phyloP scores from a whole-genome alignment of 345 rosid genomes.

The Turritis glabra region DNA sequence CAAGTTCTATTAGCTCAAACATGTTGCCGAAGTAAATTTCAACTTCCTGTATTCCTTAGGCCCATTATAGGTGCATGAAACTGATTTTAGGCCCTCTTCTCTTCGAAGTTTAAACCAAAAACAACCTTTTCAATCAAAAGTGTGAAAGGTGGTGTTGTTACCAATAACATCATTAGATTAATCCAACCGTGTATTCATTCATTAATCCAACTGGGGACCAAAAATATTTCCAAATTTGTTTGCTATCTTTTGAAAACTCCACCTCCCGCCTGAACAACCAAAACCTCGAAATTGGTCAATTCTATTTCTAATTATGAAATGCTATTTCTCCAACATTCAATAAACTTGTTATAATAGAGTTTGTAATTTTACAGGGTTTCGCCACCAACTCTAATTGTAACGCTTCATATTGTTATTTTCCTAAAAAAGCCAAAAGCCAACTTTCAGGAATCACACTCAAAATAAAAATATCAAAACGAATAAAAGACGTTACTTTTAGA shows the following conservation, averaged over 20 bases:
- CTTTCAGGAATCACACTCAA: too few species aligned
- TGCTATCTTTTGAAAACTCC: neutral
- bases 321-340: neutral
- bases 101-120: neutral
- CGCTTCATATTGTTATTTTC: too few species aligned
- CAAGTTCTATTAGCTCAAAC: too few species aligned
- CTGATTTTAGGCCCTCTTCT: neutral
- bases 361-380: too few species aligned
- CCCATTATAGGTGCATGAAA: neutral
- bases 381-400: too few species aligned
- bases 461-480: neutral
- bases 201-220: neutral
- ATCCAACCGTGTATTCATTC: neutral
- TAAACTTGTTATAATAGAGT: neutral
- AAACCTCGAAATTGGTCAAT: neutral
- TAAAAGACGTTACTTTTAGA: neutral
- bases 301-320: neutral
- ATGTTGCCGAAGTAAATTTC: neutral
- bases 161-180: neutral
- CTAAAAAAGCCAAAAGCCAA: too few species aligned
- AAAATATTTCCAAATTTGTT: neutral
- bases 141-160: neutral
- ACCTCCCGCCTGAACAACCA: constrained; percentile 14
- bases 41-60: neutral
- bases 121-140: neutral